phyloP scores from a whole-genome alignment of 345 rosid species.

The Hibiscus tridactylites region DNA sequence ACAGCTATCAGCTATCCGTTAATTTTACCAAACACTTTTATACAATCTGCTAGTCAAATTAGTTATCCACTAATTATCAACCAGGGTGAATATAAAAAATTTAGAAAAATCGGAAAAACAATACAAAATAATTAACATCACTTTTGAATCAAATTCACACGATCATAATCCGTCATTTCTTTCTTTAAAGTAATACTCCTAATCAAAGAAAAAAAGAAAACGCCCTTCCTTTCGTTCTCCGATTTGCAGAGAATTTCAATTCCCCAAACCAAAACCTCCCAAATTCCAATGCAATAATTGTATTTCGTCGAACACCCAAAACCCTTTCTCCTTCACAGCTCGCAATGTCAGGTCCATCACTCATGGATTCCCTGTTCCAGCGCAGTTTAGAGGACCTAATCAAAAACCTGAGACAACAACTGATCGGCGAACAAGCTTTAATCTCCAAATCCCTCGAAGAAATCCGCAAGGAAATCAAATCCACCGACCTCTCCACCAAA shows the following conservation, averaged over 20 bases:
- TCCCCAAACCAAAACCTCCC: not conserved
- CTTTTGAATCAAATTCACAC: no score
- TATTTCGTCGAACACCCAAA: not conserved
- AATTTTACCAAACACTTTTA: no score
- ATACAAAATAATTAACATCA: no score
- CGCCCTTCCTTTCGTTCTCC: not conserved
- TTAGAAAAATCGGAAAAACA: no score
- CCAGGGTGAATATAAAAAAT: no score
- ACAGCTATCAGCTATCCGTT: no score
- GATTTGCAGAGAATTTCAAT: not conserved
- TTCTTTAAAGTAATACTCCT: no score
- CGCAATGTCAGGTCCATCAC: conserved; percentile 56
- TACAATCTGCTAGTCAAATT: no score
- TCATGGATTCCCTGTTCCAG: conserved; percentile 83
- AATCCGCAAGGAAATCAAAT: conserved; percentile 80
- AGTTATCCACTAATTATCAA: no score
- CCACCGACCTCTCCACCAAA: conserved; percentile 75
- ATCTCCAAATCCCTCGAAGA: conserved; percentile 71
- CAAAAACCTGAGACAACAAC: conserved; percentile 65
- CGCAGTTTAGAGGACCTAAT: conserved; percentile 81
- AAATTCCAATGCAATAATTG: conserved; percentile 11
- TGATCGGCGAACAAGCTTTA: conserved; percentile 45
- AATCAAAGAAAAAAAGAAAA: no score
- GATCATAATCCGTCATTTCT: no score
- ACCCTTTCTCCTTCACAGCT: not conserved